Percentiles rank a stretch among this genome's conserved stretches.
phyloP scores from a whole-genome alignment of 495 filamentous ascomycete species.

The Bryoglossum gracile region DNA sequence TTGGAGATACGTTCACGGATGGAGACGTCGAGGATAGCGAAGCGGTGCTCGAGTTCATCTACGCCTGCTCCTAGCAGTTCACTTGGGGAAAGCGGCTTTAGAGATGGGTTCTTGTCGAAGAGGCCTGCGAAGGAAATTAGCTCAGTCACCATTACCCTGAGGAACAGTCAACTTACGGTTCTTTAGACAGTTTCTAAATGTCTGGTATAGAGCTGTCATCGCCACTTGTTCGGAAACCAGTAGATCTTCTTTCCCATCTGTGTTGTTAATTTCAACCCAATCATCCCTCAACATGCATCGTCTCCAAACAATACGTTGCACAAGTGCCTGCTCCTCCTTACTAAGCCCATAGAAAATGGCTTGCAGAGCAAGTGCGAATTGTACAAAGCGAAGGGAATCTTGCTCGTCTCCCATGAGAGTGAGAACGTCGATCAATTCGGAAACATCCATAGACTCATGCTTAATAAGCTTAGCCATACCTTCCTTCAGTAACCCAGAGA shows the following conservation, averaged over 20 bases:
- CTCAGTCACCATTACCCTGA: too few species aligned
- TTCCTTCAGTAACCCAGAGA: conserved; percentile 56
- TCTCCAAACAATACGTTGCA: conserved; percentile 58
- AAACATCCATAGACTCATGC: conserved; percentile 56
- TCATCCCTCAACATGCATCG: conserved; percentile 58
- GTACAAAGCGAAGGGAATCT: conserved; percentile 29
- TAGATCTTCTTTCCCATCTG: conserved; percentile 33
- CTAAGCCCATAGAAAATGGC: conserved; percentile 38
- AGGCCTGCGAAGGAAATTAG: too few species aligned
- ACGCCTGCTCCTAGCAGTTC: conserved; percentile 33
- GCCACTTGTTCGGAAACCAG: conserved; percentile 29
- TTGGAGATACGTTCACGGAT: conserved; percentile 33
- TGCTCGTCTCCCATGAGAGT: conserved; percentile 53
- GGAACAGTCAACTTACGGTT: conserved; percentile 28
- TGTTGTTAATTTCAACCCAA: conserved; percentile 47
- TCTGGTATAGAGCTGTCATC: conserved; percentile 33
- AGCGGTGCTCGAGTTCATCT: conserved; percentile 32
- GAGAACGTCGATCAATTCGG: conserved; percentile 71
- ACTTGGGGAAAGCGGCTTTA: conserved; percentile 27
- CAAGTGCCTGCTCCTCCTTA: conserved; percentile 29
- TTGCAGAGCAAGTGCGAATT: conserved; percentile 53
- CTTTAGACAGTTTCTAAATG: conserved; percentile 27
- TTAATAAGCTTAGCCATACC: conserved; percentile 58
- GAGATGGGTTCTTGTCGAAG: conserved; percentile 14
- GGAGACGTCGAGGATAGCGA: conserved; percentile 35